A percentile compares a stretch with the other conserved stretches of the same genome.
Evolutionary conservation across 2,329 filamentous ascomycete genomes (phyloP).

Genomic region (Alternaria arbusti): DNA sequence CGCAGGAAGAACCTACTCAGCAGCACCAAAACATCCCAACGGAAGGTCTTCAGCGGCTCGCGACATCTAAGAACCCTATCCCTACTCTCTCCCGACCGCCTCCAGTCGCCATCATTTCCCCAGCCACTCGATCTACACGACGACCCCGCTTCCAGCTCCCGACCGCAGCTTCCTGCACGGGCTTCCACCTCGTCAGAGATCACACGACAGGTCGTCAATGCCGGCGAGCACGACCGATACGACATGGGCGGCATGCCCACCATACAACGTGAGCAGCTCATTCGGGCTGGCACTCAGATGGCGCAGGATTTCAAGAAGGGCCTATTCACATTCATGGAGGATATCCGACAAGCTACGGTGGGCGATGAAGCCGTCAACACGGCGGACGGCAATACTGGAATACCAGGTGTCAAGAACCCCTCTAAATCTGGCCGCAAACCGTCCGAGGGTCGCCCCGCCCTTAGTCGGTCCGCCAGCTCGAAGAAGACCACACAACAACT

Average conservation of each 20-base stretch:
- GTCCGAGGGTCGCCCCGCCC: constrained; percentile 37
- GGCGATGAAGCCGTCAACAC: constrained; percentile 79
- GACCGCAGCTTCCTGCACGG: constrained; percentile 21
- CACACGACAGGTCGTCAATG: constrained; percentile 32
- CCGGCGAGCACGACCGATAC: constrained; percentile 37
- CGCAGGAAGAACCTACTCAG: constrained; percentile 72
- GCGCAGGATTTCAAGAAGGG: constrained; percentile 89
- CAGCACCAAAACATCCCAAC: constrained; percentile 56
- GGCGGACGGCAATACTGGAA: constrained; percentile 42
- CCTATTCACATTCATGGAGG: constrained; percentile 92
- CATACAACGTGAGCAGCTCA: constrained; percentile 46
- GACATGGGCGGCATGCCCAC: constrained; percentile 38
- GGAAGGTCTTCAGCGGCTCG: constrained; percentile 68
- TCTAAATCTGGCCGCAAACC: constrained; percentile 36
- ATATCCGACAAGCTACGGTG: constrained; percentile 92
- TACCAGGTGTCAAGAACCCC: constrained; percentile 33
- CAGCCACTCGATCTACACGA: constrained; percentile 47
- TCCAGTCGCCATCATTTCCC: constrained; percentile 45
- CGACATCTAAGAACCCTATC: constrained; percentile 73
- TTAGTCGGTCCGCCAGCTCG: constrained; percentile 42
- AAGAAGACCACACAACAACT: constrained; percentile 38
- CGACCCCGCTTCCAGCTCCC: constrained; percentile 24
- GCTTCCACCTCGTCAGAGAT: constrained; percentile 43
- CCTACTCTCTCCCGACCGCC: constrained; percentile 71
- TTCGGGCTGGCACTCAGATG: constrained; percentile 70